These are phyloP conservation scores for Clavispora asparagi DNA, from an alignment of 805 yeast species.

Conservation along the genomic window DNA sequence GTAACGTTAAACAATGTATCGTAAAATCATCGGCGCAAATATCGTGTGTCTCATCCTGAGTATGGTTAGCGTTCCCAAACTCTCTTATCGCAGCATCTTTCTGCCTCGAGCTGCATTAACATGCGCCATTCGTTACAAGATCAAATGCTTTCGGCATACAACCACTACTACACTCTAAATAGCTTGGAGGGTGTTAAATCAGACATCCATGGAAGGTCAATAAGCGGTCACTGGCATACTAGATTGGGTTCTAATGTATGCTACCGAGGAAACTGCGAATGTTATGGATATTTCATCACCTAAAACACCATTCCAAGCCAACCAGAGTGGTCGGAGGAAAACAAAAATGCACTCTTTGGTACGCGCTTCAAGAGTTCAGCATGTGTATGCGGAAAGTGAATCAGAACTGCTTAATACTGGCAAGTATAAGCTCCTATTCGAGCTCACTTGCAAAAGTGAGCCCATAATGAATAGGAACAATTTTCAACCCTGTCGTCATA, in stretches of 20 bases:
- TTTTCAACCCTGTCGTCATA: constrained; percentile 83
- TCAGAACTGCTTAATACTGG: constrained; percentile 77
- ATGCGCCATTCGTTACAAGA: too few species aligned
- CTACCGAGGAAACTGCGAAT: constrained; percentile 98
- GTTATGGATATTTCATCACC: constrained; percentile 75
- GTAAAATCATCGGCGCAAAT: too few species aligned
- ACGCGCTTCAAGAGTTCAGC: constrained; percentile 25
- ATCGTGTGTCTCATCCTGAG: too few species aligned
- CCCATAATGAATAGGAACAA: constrained; percentile 32
- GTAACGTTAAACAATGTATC: too few species aligned
- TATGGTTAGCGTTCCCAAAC: too few species aligned
- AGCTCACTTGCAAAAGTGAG: constrained; percentile 36
- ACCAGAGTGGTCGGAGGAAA: not conserved
- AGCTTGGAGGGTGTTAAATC: constrained; percentile 34
- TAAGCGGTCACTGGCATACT: constrained; percentile 83
- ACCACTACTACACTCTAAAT: not conserved
- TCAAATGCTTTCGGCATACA: too few species aligned
- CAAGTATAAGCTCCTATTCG: constrained; percentile 68
- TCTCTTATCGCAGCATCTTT: too few species aligned
- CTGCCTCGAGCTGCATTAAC: too few species aligned
- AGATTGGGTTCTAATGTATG: constrained; percentile 80
- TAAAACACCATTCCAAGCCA: constrained; percentile 20
- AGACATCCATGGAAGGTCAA: constrained; percentile 91
- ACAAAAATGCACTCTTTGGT: constrained; percentile 12
- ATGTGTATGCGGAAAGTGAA: constrained; percentile 20